Percentiles rank a stretch among this genome's conserved stretches.
Evolutionary conservation across 2,329 filamentous ascomycete genomes (phyloP).

Genomic region (Keithomyces neogunnii): DNA sequence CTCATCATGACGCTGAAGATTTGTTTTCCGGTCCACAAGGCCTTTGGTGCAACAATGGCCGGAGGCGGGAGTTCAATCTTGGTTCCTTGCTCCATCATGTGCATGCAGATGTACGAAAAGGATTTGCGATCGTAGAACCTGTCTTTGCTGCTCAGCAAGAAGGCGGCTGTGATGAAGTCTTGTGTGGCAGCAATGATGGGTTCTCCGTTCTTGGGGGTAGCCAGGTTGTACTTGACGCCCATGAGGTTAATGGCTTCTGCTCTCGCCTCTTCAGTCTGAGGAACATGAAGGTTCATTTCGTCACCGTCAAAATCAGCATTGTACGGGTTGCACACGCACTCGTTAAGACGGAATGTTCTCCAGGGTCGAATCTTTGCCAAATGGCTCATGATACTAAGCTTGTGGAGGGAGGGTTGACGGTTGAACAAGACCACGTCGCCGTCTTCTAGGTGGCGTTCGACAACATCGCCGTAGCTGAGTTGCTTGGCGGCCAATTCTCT

Average conservation of each 20-base stretch:
- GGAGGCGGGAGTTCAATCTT: constrained; percentile 81
- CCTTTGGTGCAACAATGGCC: constrained; percentile 74
- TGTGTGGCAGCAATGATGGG: constrained; percentile 98
- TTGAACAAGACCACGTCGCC: constrained; percentile 97
- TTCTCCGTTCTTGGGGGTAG: constrained; percentile 94
- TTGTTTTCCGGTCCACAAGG: constrained; percentile 95
- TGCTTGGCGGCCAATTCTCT: constrained; percentile 63
- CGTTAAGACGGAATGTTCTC: constrained; percentile 93
- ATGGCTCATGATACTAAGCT: constrained; percentile 97
- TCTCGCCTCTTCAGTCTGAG: constrained; percentile 92
- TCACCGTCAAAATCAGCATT: constrained; percentile 99
- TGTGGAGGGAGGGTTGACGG: constrained; percentile 93
- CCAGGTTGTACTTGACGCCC: constrained; percentile 95
- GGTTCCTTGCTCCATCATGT: constrained; percentile 79
- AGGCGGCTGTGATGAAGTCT: constrained; percentile 96
- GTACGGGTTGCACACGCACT: constrained; percentile 96
- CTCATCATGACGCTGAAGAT: constrained; percentile 87
- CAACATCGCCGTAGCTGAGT: constrained; percentile 74
- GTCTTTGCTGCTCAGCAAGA: constrained; percentile 84
- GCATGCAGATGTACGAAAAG: constrained; percentile 84
- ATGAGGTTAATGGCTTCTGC: constrained; percentile 94
- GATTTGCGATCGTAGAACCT: constrained; percentile 82
- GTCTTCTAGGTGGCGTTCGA: constrained; percentile 91
- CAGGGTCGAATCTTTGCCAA: constrained; percentile 87
- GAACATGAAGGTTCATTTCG: constrained; percentile 98